Conservation (phyloP, 2,329 filamentous ascomycete species). For the Basipetospora sp. region DNA sequence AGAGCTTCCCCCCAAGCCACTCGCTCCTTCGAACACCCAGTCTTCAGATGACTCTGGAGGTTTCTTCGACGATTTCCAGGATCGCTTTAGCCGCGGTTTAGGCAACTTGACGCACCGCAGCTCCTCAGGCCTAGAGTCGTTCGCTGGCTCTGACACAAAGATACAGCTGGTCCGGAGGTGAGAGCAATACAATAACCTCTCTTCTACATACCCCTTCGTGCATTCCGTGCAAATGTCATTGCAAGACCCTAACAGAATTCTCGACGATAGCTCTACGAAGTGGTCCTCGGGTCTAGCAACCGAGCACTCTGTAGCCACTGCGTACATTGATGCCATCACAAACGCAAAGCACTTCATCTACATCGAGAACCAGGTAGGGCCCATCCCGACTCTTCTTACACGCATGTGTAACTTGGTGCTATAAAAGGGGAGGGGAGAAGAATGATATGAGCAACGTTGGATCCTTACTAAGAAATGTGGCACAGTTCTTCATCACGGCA, state of each 20-base stretch:
- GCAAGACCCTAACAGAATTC: background rate
- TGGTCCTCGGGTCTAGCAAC: constrained; percentile 39
- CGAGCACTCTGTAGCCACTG: constrained; percentile 72
- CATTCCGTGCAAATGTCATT: no score
- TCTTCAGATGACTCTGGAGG: no score
- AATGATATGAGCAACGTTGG: no score
- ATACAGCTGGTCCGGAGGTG: constrained; percentile 40
- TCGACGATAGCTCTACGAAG: constrained; percentile 25
- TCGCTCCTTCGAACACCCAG: no score
- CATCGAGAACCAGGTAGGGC: constrained; percentile 54
- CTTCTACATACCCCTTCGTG: no score
- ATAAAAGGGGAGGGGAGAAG: no score
- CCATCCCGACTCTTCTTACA: fast-evolving
- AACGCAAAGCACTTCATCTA: constrained; percentile 61
- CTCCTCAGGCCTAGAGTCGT: constrained; percentile 6
- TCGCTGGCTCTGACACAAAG: constrained; percentile 3
- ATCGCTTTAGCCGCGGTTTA: constrained; percentile 3
- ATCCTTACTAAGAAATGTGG: no score
- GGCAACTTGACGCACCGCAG: constrained; percentile 1
- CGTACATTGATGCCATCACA: constrained; percentile 59
- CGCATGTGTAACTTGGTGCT: no score
- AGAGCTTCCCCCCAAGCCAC: background rate
- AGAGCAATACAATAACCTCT: background rate
- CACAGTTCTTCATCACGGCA: constrained; percentile 72
- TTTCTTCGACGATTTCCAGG: constrained; percentile 3